Percentiles rank a stretch among this genome's conserved stretches.
phyloP scores from a whole-genome alignment of 768 basidiomycete species.

The Rossbeevera mucosa region DNA sequence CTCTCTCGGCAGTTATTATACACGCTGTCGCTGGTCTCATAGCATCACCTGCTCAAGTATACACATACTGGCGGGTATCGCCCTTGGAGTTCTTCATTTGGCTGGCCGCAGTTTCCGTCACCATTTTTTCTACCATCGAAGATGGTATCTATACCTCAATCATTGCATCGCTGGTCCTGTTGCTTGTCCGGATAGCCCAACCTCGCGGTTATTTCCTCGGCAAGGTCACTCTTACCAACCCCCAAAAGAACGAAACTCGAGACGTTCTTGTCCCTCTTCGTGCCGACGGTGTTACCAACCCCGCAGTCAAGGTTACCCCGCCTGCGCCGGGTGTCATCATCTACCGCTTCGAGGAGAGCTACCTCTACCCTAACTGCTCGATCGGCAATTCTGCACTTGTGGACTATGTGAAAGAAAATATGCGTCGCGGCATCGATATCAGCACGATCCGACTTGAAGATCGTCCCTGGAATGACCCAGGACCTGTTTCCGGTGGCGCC shows the following conservation, averaged over 20 bases:
- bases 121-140: slow-evolving; percentile 92
- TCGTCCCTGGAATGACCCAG: slow-evolving; percentile 93
- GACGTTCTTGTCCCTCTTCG: slow-evolving; percentile 83
- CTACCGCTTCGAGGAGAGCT: slow-evolving; percentile 90
- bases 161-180: slow-evolving; percentile 67
- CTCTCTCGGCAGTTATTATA: slow-evolving; percentile 90
- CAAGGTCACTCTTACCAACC: slow-evolving; percentile 56
- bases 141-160: slow-evolving; percentile 89
- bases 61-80: slow-evolving; percentile 88
- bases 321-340: slow-evolving; percentile 85
- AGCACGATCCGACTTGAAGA: slow-evolving; percentile 59
- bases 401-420: slow-evolving; percentile 74
- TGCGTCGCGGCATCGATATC: slow-evolving; percentile 73
- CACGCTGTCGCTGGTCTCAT: slow-evolving; percentile 89
- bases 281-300: slow-evolving; percentile 57
- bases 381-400: slow-evolving; percentile 68
- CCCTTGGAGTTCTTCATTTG: slow-evolving; percentile 92
- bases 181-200: slow-evolving; percentile 81
- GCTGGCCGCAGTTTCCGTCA: slow-evolving; percentile 80
- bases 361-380: slow-evolving; percentile 78
- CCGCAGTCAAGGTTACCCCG: slow-evolving; percentile 64
- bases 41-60: slow-evolving; percentile 75
- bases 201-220: slow-evolving; percentile 92
- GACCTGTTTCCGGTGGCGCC: slow-evolving; percentile 49
- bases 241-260: slow-evolving; percentile 40